Evolutionary conservation across 2,329 filamentous ascomycete species (phyloP).

Genomic region (Chaetomiaceae sp.): DNA sequence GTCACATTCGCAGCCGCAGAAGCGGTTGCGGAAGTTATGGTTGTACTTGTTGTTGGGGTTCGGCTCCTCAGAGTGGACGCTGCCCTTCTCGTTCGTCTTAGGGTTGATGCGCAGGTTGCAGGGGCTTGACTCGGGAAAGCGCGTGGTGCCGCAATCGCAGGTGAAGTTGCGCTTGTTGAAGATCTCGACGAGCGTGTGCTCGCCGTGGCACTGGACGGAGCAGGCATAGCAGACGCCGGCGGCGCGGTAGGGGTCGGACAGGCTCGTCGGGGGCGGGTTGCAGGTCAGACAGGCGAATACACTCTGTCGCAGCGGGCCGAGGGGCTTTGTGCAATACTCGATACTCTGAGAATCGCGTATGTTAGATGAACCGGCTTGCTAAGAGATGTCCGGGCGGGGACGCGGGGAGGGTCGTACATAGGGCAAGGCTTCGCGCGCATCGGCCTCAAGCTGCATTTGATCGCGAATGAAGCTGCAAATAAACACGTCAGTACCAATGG

Average conservation of each 20-base stretch:
- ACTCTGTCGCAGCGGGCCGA: conserved; percentile 79
- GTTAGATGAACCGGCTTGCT: not conserved
- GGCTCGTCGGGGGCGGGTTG: conserved; percentile 66
- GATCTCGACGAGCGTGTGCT: conserved; percentile 90
- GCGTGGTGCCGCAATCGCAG: conserved; percentile 90
- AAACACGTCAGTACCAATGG: no score
- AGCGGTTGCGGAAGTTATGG: conserved; percentile 87
- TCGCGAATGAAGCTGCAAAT: conserved; percentile 69
- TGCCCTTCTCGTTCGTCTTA: conserved; percentile 67
- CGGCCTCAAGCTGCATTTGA: conserved; percentile 86
- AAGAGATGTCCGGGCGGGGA: not conserved
- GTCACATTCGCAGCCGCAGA: conserved; percentile 82
- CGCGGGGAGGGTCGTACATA: conserved; percentile 56
- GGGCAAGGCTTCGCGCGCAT: conserved; percentile 89
- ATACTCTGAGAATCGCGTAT: conserved; percentile 60
- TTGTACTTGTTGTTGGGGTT: conserved; percentile 79
- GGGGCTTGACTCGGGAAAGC: conserved; percentile 62
- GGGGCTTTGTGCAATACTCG: conserved; percentile 83
- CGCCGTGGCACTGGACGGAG: conserved; percentile 92
- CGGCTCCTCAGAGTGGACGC: conserved; percentile 69
- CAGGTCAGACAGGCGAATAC: conserved; percentile 93
- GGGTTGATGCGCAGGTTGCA: conserved; percentile 71
- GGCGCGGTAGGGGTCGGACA: conserved; percentile 57
- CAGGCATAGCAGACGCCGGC: conserved; percentile 95
- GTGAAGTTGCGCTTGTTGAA: conserved; percentile 94